These are phyloP conservation scores for Backusella liffmaniae DNA, from an alignment of 192 early-diverging fungal genomes.

Conservation along the genomic window DNA sequence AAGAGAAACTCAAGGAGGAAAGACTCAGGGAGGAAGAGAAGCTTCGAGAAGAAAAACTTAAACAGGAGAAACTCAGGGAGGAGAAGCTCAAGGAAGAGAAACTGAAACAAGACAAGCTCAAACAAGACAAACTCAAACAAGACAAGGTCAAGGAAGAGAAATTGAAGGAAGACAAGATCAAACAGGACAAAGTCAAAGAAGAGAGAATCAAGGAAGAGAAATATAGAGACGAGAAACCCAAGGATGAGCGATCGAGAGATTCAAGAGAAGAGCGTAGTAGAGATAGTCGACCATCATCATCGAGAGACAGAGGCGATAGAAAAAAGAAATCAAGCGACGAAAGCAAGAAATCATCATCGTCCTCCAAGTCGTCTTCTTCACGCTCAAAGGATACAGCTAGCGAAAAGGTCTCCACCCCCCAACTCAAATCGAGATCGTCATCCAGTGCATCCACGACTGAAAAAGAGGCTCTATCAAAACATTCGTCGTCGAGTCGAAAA, in stretches of 20 bases:
- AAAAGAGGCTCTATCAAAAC: not conserved
- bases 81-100: not conserved
- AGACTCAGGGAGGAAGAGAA: not conserved
- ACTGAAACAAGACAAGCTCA: not conserved
- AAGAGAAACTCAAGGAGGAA: not conserved
- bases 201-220: not conserved
- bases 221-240: not conserved
- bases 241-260: not conserved
- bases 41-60: not conserved
- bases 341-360: not conserved
- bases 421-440: not conserved
- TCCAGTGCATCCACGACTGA: not conserved
- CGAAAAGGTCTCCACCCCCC: not conserved
- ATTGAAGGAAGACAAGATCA: not conserved
- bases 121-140: not conserved
- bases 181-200: not conserved
- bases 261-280: not conserved
- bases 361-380: not conserved
- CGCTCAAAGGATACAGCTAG: not conserved
- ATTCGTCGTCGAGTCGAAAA: too few relatives aligned
- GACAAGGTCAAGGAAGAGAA: not conserved
- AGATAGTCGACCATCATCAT: not conserved
- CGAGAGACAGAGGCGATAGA: not conserved
- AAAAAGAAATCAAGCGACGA: not conserved
- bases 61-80: not conserved